Evolutionary conservation across 768 basidiomycete species (phyloP), one percentile per base, ranked within the genome.

Genomic region (Arthromyces matolae): DNA sequence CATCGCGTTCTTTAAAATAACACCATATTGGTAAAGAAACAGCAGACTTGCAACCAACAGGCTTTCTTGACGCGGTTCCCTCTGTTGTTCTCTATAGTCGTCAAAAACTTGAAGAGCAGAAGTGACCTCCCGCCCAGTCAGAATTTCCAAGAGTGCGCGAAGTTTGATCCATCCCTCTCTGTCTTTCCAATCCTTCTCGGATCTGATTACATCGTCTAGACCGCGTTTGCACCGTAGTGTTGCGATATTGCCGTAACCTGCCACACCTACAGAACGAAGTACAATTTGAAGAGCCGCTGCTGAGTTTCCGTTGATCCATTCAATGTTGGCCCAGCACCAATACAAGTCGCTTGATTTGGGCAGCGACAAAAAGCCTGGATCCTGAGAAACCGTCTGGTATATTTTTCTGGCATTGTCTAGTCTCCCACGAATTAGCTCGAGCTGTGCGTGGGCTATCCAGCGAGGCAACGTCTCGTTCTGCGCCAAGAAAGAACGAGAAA

Each of bases 271-370:
- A 8, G 83, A 75, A 18, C 71, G 75, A 36, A 84, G 61, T 34
- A 83, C 71, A 25, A 86, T 71, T 28, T 72, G 66, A 29, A 80
- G 60, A 12, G 83, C 75, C 27, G 74, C 70, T 25, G 79, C 74
- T 16, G 68, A 59, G 25, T 73, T 56, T 1, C 80, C 76, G 12
- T 69, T 62, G 9, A 89, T 61, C 89, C 89, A 93, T 63, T 90
- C 89, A 76, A 89, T 77, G 56, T 92, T 84, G 1, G 83, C 85
- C 86, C 88, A 92, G 55, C 84, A 79, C 81, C 83, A 89, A 86
- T 86, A 92, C 51, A 92, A 60, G 47, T 62, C 63, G 18, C 75
- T 69, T 13, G 66, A 58, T 25, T 70, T 75, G 4, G 60, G 59
- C 25, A 67, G 64, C 9, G 64, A 58, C 13, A 64, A 42, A 20